Conservation (phyloP, 2,329 filamentous ascomycete species). For the Fusarium caatingaense region DNA sequence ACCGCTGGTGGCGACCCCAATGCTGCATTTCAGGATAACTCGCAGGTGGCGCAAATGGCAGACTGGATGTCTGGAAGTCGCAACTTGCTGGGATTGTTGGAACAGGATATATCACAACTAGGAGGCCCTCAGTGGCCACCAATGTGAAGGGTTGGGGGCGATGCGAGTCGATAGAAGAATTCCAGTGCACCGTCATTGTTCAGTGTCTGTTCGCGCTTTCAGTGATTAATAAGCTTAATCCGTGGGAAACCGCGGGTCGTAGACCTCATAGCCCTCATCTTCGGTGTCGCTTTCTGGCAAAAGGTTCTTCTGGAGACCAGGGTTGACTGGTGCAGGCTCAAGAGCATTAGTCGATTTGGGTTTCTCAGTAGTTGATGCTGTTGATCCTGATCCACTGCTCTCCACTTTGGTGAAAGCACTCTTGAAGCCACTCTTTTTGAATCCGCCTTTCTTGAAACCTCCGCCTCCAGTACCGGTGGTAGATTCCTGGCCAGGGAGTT, state of each 20-base stretch:
- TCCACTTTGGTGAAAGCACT: slow-evolving; percentile 74
- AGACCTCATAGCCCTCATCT: slow-evolving; percentile 77
- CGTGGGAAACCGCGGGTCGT: slow-evolving; percentile 70
- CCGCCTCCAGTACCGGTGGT: slow-evolving; percentile 49
- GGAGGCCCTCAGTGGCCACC: slow-evolving; percentile 52
- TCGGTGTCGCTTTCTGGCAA: slow-evolving; percentile 71
- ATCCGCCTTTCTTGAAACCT: slow-evolving; percentile 75
- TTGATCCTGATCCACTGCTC: slow-evolving; percentile 49
- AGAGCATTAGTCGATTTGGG: slow-evolving; percentile 48
- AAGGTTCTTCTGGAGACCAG: slow-evolving; percentile 38
- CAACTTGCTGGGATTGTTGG: slow-evolving; percentile 73
- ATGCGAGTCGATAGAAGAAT: slow-evolving; percentile 11
- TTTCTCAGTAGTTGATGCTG: slow-evolving; percentile 55
- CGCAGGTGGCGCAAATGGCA: slow-evolving; percentile 61
- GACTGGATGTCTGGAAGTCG: slow-evolving; percentile 75
- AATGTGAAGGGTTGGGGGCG: slow-evolving; percentile 29
- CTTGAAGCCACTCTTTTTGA: slow-evolving; percentile 88
- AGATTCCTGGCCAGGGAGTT: slow-evolving; percentile 58
- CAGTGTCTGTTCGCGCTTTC: not conserved
- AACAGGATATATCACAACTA: slow-evolving; percentile 67
- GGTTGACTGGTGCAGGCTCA: slow-evolving; percentile 36
- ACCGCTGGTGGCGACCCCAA: slow-evolving; percentile 29
- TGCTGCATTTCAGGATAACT: slow-evolving; percentile 40
- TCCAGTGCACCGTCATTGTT: not conserved
- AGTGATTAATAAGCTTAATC: slow-evolving; percentile 57